These are phyloP conservation scores for Plasmodium ovale DNA, from an alignment of 169 alveolate genomes.

Conservation along the genomic window DNA sequence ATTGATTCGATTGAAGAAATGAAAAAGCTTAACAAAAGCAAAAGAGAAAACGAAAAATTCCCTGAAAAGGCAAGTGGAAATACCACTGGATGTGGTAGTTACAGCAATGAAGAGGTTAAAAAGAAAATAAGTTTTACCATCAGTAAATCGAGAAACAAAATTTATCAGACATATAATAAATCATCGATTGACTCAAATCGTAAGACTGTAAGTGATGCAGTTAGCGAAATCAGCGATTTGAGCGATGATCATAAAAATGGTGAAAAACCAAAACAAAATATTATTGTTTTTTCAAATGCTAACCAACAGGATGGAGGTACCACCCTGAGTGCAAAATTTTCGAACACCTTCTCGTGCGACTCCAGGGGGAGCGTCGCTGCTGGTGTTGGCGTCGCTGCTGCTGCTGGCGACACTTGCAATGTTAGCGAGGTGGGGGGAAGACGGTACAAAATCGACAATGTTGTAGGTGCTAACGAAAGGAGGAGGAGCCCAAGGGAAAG, in stretches of 20 bases:
- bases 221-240: conserved; percentile 12
- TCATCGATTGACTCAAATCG: background rate
- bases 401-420: too few relatives aligned
- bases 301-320: background rate
- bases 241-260: conserved; percentile 22
- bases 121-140: conserved; percentile 65
- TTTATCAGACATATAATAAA: conserved; percentile 32
- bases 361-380: background rate
- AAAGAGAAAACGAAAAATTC: conserved; percentile 21
- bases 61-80: background rate
- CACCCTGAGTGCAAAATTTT: background rate
- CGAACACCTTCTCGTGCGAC: background rate
- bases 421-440: too few relatives aligned
- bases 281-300: background rate
- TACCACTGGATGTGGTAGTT: background rate
- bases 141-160: conserved; percentile 52
- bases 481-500: too few relatives aligned
- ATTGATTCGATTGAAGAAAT: conserved; percentile 67
- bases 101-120: conserved; percentile 30
- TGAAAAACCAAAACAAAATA: background rate
- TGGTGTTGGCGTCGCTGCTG: background rate
- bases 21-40: conserved; percentile 54
- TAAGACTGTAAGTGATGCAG: conserved; percentile 28
- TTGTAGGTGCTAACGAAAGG: too few relatives aligned
- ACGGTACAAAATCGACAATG: too few relatives aligned